Evolutionary conservation across 805 yeast species (phyloP), one percentile per base, ranked within the genome.

Genomic region (Saturnispora galanensis): DNA sequence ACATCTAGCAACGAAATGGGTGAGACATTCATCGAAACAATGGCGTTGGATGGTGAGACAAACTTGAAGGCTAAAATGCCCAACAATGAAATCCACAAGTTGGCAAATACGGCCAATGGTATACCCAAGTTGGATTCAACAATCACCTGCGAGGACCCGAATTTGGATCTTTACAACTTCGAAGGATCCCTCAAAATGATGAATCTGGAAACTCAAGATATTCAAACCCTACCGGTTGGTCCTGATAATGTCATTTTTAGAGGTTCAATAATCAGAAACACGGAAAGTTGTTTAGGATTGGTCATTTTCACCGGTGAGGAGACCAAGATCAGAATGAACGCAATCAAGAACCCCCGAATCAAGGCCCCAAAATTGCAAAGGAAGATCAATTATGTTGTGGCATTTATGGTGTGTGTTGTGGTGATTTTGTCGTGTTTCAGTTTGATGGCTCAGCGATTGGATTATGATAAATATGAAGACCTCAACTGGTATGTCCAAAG

Each of bases 41-140:
- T 90, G 90, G 98, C 96, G 1, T 69, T 93, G 40, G 98, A 93
- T 63, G 99, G 99, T 41, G 98, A 93, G 62, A 93, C 97, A 0
- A 90, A 88, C 58, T 68, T 93, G 49, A 93, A 93, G 60, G 71
- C 84, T 7, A 79, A 77, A 53, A 65, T 67, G 15, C 84, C 96
- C 0, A 83, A 81, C 49, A 68, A 73, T 2, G 84, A 79, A 48
- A 52, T 90, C 2, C 70, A 79, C 35, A 72, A 73, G 12, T 50
- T 62, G 10, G 68, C 81, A 36, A 65, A 70, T 17, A 65, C 70
- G 3, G 81, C 77, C 0, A 59, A 69, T 2, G 74, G 74, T 0
- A 58, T 85, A 42, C 70, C 69, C 28, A 65, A 66, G 35, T 58
- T 79, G 15, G 65, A 69, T 21, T 81, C 78, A 0, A 63, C 73